Evolutionary conservation across 2,329 filamentous ascomycete species (phyloP).

Genomic region (Didymosphaeria variabile): DNA sequence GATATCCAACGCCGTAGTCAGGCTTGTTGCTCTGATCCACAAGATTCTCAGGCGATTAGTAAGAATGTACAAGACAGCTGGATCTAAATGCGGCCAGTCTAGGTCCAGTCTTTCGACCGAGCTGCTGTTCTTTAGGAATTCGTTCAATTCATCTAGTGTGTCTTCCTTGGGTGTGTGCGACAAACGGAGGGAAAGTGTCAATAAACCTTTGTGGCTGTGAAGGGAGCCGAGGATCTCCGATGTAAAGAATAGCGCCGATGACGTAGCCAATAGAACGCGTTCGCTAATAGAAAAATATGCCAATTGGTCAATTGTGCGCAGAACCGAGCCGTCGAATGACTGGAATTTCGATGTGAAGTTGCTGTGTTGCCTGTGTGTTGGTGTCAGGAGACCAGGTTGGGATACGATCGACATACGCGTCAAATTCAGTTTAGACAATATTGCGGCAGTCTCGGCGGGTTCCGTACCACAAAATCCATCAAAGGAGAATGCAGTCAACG

Average conservation of each 20-base stretch:
- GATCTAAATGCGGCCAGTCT: conserved; percentile 36
- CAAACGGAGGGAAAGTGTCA: conserved; percentile 26
- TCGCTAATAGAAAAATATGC: conserved; percentile 33
- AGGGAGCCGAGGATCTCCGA: conserved; percentile 30
- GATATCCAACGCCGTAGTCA: conserved; percentile 26
- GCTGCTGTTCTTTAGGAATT: conserved; percentile 23
- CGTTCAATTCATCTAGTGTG: conserved; percentile 27
- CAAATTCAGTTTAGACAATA: conserved; percentile 33
- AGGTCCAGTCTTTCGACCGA: conserved; percentile 33
- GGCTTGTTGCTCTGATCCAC: conserved; percentile 28
- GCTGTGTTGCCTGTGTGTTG: conserved; percentile 20
- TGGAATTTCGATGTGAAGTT: conserved; percentile 26
- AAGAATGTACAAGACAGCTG: conserved; percentile 27
- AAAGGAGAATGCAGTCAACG: conserved; percentile 35
- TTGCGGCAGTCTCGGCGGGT: conserved; percentile 26
- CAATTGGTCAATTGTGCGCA: conserved; percentile 28
- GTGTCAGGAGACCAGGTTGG: conserved; percentile 24
- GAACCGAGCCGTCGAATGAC: conserved; percentile 26
- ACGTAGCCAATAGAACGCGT: conserved; percentile 8
- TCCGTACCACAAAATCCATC: conserved; percentile 36
- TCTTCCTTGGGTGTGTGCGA: conserved; percentile 29
- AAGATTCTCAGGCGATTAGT: conserved; percentile 23
- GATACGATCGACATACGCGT: conserved; percentile 34
- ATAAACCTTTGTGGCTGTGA: conserved; percentile 27
- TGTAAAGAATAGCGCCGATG: conserved; percentile 31